These are phyloP conservation scores for Helichrysum umbraculigerum DNA, from an alignment of 129 eudicot species.

Conservation along the genomic window DNA sequence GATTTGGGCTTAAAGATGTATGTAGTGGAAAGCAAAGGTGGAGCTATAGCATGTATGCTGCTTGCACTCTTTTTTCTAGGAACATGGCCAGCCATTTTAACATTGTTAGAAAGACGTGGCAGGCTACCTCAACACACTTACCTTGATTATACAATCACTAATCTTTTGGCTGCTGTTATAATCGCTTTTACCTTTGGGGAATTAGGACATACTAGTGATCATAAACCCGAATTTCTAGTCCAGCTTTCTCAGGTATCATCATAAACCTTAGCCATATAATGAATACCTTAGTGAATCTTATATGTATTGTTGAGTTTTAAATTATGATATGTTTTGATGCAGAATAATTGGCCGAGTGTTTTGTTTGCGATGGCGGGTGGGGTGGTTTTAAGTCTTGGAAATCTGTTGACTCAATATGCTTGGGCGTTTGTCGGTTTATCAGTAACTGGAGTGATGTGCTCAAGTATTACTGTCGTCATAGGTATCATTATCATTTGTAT, in stretches of 20 bases:
- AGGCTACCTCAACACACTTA: slow-evolving; percentile 95
- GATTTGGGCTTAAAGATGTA: slow-evolving; percentile 52
- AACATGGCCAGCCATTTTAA: slow-evolving; percentile 88
- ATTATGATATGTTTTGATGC: slow-evolving; percentile 13
- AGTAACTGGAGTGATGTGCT: slow-evolving; percentile 65
- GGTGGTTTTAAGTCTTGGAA: slow-evolving; percentile 80
- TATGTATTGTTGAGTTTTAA: not conserved
- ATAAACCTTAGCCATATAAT: not conserved
- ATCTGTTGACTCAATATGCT: slow-evolving; percentile 80
- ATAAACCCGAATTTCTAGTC: slow-evolving; percentile 61
- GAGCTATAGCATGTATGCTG: slow-evolving; percentile 88
- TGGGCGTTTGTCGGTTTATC: slow-evolving; percentile 97
- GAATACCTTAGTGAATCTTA: not conserved
- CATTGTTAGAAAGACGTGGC: slow-evolving; percentile 80
- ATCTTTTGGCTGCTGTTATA: slow-evolving; percentile 77
- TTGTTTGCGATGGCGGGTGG: slow-evolving; percentile 94
- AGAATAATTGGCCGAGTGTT: slow-evolving; percentile 90
- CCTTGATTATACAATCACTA: slow-evolving; percentile 82
- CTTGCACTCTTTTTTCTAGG: slow-evolving; percentile 70
- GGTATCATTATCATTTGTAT: slow-evolving; percentile 37
- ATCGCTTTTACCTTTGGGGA: slow-evolving; percentile 86
- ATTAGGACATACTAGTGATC: slow-evolving; percentile 52
- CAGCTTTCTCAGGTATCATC: slow-evolving; percentile 72
- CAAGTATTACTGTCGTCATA: slow-evolving; percentile 86
- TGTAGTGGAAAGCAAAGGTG: slow-evolving; percentile 81